A percentile compares a stretch with the other conserved stretches of the same genome.
Conservation (phyloP, 116 monocot genomes). For the Iris pallida region DNA sequence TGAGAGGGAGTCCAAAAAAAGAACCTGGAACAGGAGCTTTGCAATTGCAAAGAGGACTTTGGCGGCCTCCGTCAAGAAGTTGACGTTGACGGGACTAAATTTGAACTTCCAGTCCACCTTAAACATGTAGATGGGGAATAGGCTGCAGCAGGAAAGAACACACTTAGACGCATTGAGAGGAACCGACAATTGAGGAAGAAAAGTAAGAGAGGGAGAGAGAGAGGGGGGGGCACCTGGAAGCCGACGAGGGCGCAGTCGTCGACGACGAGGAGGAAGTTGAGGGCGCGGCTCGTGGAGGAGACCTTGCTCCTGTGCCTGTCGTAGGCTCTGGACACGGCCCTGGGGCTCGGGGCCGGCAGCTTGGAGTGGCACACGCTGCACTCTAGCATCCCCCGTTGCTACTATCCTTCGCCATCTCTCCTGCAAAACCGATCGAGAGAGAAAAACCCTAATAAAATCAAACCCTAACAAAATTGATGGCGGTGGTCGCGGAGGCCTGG, state of each 20-base stretch:
- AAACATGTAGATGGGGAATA: slow-evolving; percentile 83
- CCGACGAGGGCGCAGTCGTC: slow-evolving; percentile 81
- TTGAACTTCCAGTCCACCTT: slow-evolving; percentile 93
- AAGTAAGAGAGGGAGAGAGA: too few species aligned
- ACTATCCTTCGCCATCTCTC: too few species aligned
- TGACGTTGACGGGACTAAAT: slow-evolving; percentile 95
- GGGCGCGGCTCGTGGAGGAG: slow-evolving; percentile 47
- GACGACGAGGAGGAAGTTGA: slow-evolving; percentile 60
- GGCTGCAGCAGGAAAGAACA: slow-evolving; percentile 51
- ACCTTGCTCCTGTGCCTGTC: too few species aligned
- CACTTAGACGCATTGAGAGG: neutral
- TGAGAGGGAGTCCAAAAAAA: too few species aligned
- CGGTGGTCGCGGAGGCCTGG: too few species aligned
- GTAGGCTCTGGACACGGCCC: slow-evolving; percentile 68
- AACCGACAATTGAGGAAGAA: neutral
- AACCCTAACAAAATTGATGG: too few species aligned
- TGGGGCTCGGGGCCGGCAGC: slow-evolving; percentile 34
- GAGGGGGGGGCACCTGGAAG: slow-evolving; percentile 79
- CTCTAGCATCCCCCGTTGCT: slow-evolving; percentile 51
- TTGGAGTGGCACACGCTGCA: slow-evolving; percentile 69
- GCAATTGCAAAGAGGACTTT: slow-evolving; percentile 87
- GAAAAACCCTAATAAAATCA: too few species aligned
- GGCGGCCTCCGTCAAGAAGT: slow-evolving; percentile 82
- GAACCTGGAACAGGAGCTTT: slow-evolving; percentile 91
- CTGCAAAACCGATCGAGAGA: too few species aligned